phyloP scores from a whole-genome alignment of 2,329 filamentous ascomycete species.

The Ascochyta pisi region DNA sequence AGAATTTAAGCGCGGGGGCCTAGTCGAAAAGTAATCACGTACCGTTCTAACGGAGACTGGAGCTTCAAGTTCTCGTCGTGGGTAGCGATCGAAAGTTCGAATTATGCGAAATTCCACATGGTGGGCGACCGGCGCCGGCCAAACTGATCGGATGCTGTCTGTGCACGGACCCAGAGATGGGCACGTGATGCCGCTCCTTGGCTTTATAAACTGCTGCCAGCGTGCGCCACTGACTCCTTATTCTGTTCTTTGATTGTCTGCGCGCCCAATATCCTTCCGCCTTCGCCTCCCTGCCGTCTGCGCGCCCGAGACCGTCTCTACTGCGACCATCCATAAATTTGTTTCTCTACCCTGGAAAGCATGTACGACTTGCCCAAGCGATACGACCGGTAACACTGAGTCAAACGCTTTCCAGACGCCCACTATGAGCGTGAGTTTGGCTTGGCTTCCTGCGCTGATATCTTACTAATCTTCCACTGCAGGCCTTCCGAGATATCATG shows the following conservation, averaged over 20 bases:
- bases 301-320: conserved; percentile 22
- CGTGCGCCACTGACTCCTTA: conserved; percentile 31
- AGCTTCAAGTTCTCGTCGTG: conserved; percentile 81
- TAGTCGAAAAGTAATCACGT: conserved; percentile 19
- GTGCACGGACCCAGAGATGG: background rate
- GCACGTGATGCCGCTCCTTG: conserved; percentile 26
- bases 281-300: conserved; percentile 23
- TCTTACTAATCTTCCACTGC: conserved; percentile 19
- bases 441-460: conserved; percentile 20
- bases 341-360: conserved; percentile 32
- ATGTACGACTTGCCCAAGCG: conserved; percentile 45
- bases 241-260: conserved; percentile 26
- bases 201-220: conserved; percentile 33
- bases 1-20: conserved; percentile 18
- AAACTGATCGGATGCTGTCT: conserved; percentile 2
- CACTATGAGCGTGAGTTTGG: conserved; percentile 49
- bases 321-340: conserved; percentile 15
- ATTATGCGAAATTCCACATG: conserved; percentile 12
- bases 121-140: conserved; percentile 15
- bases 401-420: conserved; percentile 40
- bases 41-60: conserved; percentile 99
- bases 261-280: conserved; percentile 22
- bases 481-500: conserved; percentile 48
- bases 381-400: conserved; percentile 48
- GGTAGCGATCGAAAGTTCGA: conserved; percentile 43